Conservation (phyloP, 768 basidiomycete species). For the Calocera cornea region DNA sequence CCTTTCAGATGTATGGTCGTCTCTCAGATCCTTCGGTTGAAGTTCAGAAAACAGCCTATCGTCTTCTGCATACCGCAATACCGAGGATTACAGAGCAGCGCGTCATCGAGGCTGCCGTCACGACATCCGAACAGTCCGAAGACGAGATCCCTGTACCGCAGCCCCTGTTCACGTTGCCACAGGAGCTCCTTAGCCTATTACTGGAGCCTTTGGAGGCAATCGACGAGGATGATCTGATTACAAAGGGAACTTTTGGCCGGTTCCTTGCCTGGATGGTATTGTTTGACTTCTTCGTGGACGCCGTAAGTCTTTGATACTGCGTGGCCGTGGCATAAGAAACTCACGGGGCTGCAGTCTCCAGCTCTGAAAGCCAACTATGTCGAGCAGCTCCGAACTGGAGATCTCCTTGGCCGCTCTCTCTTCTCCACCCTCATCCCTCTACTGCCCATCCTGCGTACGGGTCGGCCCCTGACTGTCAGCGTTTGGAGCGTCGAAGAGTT, state of each 20-base stretch:
- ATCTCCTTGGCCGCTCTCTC: constrained; percentile 49
- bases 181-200: constrained; percentile 51
- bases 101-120: constrained; percentile 77
- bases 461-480: constrained; percentile 69
- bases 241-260: constrained; percentile 42
- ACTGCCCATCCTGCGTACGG: constrained; percentile 38
- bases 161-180: constrained; percentile 39
- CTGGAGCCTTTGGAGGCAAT: constrained; percentile 33
- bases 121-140: constrained; percentile 26
- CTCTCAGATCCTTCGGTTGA: constrained; percentile 47
- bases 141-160: constrained; percentile 29
- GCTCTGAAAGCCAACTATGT: constrained; percentile 76
- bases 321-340: constrained; percentile 12
- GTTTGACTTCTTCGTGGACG: constrained; percentile 70
- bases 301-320: constrained; percentile 59
- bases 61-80: constrained; percentile 55
- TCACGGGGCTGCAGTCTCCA: constrained; percentile 47
- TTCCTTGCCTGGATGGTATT: constrained; percentile 84
- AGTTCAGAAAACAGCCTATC: constrained; percentile 68
- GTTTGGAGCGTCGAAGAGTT: constrained; percentile 78
- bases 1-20: constrained; percentile 61
- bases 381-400: constrained; percentile 63
- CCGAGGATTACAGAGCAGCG: constrained; percentile 64
- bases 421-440: constrained; percentile 58
- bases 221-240: constrained; percentile 23